A percentile compares a stretch with the other conserved stretches of the same genome.
Evolutionary conservation across 2,329 filamentous ascomycete genomes (phyloP).

Genomic region (Thelonectria discophora): DNA sequence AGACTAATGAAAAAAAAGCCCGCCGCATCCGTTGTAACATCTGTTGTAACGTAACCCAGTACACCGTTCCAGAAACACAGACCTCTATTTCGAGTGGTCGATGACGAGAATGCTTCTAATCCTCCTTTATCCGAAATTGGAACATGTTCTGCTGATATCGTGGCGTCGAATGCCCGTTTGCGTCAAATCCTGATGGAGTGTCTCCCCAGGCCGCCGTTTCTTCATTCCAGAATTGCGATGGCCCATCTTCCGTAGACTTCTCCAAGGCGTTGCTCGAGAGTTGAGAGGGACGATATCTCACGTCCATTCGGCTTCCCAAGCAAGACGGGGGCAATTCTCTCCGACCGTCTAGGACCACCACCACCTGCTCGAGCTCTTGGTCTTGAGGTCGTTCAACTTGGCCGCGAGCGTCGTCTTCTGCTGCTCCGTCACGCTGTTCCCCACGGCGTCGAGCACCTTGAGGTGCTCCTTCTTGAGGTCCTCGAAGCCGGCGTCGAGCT

Average conservation of each 20-base stretch:
- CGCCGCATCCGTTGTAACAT: background rate
- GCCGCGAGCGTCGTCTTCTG: slow-evolving; percentile 10
- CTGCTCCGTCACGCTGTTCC: slow-evolving; percentile 33
- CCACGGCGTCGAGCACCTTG: slow-evolving; percentile 42
- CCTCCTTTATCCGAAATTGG: background rate
- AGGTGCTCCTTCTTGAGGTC: slow-evolving; percentile 41
- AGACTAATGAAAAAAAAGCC: background rate
- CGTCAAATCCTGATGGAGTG: background rate
- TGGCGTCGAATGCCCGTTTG: background rate
- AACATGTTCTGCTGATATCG: background rate
- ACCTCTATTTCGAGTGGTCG: background rate
- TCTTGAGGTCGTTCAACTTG: slow-evolving; percentile 26
- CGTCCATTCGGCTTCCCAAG: background rate
- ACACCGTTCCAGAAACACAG: background rate
- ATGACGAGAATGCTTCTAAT: background rate
- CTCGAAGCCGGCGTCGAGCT: slow-evolving; percentile 68
- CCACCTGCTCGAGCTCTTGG: slow-evolving; percentile 25
- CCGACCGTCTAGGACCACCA: slow-evolving; percentile 24
- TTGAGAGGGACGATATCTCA: background rate
- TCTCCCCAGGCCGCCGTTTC: too few relatives aligned
- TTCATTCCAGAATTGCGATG: too few relatives aligned
- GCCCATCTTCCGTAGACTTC: too few relatives aligned
- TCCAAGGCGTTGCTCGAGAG: background rate
- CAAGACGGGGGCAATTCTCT: too few relatives aligned
- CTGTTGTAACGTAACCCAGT: background rate